A percentile compares a stretch with the other conserved stretches of the same genome.
Conservation (phyloP, 495 filamentous ascomycete species). For the Neurospora sp. region DNA sequence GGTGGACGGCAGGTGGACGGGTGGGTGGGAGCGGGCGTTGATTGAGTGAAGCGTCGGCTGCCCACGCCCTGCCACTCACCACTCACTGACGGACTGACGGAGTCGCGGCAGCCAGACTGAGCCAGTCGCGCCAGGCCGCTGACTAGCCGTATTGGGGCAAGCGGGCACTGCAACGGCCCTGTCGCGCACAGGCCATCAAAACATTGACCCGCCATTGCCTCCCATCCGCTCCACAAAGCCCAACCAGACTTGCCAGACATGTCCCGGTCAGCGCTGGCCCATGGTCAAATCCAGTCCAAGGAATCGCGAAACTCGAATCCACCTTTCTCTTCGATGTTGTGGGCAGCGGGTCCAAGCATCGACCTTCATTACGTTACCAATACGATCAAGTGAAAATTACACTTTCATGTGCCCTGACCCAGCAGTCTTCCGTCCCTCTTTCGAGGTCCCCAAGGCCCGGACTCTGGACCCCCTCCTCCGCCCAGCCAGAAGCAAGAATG, state of each 20-base stretch:
- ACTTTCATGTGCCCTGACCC: not conserved
- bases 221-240: not conserved
- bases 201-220: slow-evolving; percentile 1
- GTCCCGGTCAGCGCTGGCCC: not conserved
- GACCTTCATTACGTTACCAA: not conserved
- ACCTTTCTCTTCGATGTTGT: not conserved
- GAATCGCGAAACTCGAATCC: not conserved
- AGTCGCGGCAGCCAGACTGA: not conserved
- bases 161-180: slow-evolving; percentile 5
- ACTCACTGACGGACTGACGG: not conserved
- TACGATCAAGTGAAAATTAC: not conserved
- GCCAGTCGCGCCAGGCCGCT: slow-evolving; percentile 20
- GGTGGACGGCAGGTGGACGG: slow-evolving; percentile 1
- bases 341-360: not conserved
- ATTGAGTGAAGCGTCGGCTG: slow-evolving; percentile 2
- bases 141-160: slow-evolving; percentile 18
- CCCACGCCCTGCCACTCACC: not conserved
- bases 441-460: too few species aligned
- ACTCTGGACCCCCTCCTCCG: not conserved
- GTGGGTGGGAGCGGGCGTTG: slow-evolving; percentile 3
- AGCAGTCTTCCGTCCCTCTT: not conserved
- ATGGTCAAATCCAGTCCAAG: not conserved
- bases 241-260: not conserved
- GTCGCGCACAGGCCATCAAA: slow-evolving; percentile 16
- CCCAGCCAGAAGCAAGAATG: not conserved